A percentile compares a stretch with the other conserved stretches of the same genome.
Evolutionary conservation across 495 filamentous ascomycete species (phyloP).

Genomic region (Talaromyces adpressus): DNA sequence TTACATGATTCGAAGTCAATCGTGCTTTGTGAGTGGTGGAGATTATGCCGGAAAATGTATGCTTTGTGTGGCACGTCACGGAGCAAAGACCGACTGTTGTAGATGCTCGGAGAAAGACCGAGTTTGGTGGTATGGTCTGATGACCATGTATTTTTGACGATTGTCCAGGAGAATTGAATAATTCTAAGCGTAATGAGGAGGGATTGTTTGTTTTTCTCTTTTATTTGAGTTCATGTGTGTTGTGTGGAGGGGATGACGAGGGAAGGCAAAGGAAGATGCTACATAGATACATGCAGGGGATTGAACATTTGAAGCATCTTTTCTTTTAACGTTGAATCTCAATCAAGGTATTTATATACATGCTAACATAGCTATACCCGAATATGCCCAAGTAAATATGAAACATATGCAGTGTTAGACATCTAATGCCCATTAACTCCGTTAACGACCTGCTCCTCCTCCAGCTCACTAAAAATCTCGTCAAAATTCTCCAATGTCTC

Average conservation of each 20-base stretch:
- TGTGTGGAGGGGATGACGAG: background rate
- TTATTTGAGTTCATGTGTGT: background rate
- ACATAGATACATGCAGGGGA: background rate
- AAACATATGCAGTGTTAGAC: background rate
- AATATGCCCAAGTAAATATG: no score
- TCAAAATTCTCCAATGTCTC: conserved; percentile 55
- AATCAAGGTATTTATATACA: background rate
- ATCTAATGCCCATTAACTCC: background rate
- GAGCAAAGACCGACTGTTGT: conserved; percentile 4
- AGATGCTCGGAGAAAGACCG: conserved; percentile 5
- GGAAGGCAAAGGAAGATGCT: background rate
- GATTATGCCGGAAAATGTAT: background rate
- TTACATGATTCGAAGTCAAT: background rate
- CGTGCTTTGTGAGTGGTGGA: background rate
- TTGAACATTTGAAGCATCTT: background rate
- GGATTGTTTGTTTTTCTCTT: background rate
- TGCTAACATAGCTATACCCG: background rate
- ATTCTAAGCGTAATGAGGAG: background rate
- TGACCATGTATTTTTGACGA: background rate
- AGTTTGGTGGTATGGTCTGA: background rate
- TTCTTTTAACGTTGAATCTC: background rate
- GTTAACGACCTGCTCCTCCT: background rate
- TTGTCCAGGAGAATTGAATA: background rate
- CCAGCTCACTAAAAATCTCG: conserved; percentile 35
- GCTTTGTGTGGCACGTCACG: background rate